Percentiles rank a stretch among this genome's conserved stretches.
Conservation (phyloP, 192 early-diverging fungal genomes). For the Obelidium mucronatum region DNA sequence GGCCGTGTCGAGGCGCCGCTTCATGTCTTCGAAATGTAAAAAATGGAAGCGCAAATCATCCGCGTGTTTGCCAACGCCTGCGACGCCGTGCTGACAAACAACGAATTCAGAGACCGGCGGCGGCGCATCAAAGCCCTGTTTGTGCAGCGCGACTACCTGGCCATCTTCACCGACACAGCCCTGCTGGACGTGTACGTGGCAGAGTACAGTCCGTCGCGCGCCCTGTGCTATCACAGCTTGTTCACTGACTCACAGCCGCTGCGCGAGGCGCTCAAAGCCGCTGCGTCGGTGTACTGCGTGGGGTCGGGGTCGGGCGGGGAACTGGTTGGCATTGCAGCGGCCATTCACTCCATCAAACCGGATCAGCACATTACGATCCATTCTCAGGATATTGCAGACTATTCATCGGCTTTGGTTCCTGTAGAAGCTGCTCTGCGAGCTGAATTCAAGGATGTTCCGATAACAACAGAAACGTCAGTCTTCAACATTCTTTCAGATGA, state of each 20-base stretch:
- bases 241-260: background rate
- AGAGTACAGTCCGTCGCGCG: constrained; percentile 83
- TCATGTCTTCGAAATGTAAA: background rate
- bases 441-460: constrained; percentile 3
- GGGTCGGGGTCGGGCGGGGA: constrained; percentile 91
- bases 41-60: constrained; percentile 24
- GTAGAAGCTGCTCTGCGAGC: constrained; percentile 26
- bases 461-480: background rate
- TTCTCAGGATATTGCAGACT: constrained; percentile 48
- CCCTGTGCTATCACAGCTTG: constrained; percentile 73
- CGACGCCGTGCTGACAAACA: constrained; percentile 49
- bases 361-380: constrained; percentile 15
- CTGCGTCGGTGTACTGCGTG: constrained; percentile 59
- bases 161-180: constrained; percentile 77
- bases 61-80: constrained; percentile 20
- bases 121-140: constrained; percentile 87
- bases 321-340: constrained; percentile 79
- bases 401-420: constrained; percentile 29
- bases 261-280: constrained; percentile 33
- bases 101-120: constrained; percentile 66
- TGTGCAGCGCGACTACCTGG: constrained; percentile 78
- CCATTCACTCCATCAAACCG: constrained; percentile 24
- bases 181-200: constrained; percentile 87
- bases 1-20: background rate
- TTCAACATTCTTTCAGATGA: constrained; percentile 38